Base-by-base conservation (phyloP, 2,329 filamentous ascomycete species). In the Ophiostoma quercus region DNA sequence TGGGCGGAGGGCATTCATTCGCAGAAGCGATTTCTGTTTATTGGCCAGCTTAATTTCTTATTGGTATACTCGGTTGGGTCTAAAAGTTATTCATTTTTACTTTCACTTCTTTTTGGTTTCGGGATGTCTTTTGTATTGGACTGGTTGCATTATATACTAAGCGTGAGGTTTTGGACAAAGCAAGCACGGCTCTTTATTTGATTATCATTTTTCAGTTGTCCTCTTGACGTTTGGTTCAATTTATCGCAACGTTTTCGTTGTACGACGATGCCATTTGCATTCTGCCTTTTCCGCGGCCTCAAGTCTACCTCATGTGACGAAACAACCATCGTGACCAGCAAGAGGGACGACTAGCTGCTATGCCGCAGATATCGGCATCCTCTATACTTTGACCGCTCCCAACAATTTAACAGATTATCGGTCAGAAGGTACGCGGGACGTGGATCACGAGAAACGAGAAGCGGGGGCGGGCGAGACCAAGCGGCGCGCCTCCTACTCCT, bases 1-100 rank as follows among this genome's bases (percentile, higher is more conserved):
- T 32, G 25, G 57, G 57, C 22, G 57, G 51, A 16, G 57, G 57
- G 57, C 68, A 69, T 69, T 22, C 62, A 69, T 69, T 57, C 16
- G 62, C 34, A 65, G 25, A 62, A 32, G 57, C 57, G 25, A 32
- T 62, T 32, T 62, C 25, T 19, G 14, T 32, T n/a, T 14, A 25
- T 66, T 51, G 67, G n/a, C n/a, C 32, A 39, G 11, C 32, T 57
- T 57, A 57, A 47, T 47, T 63, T 22, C 37, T 22, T 66, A 16
- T 62, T 14, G 57, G 37, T 41, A 66, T 66, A 29, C 6, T 25
- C 4, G 66, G 66, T n/a, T 34, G 66, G 29, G 8, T 39, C 32
- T 57, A 54, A 54, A 54, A 57, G 43, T 57, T 25, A 62, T 39
- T 67, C 32, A 34, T 29, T 70, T 54, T 66, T 62, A 14, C 39